Evolutionary conservation across 495 filamentous ascomycete genomes (phyloP).

Genomic region (Aspergillus heteromorphus): DNA sequence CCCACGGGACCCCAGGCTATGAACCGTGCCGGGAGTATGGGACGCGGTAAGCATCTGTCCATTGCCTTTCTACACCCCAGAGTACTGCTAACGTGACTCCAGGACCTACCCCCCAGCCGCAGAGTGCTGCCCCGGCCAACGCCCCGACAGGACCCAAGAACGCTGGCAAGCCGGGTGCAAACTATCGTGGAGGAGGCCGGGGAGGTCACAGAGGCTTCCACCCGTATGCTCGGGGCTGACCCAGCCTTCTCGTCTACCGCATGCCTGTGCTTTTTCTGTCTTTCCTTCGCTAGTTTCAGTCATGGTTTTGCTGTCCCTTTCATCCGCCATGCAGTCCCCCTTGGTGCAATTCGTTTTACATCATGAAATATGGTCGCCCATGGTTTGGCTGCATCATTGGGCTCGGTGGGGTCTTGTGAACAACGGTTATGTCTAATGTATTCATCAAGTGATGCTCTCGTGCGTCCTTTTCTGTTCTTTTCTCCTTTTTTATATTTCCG

Average conservation of each 20-base stretch:
- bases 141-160: constrained; percentile 97
- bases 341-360: not conserved
- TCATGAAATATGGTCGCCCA: not conserved
- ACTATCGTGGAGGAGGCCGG: constrained; percentile 91
- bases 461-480: too few relatives aligned
- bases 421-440: constrained; percentile 13
- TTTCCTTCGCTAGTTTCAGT: constrained; percentile 2
- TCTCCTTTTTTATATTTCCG: not conserved
- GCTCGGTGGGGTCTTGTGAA: not conserved
- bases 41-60: constrained; percentile 39
- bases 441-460: constrained; percentile 1
- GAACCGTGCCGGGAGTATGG: constrained; percentile 44
- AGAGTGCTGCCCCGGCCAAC: constrained; percentile 78
- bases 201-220: constrained; percentile 73
- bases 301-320: not conserved
- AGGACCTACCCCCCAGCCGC: constrained; percentile 50
- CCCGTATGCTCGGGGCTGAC: constrained; percentile 58
- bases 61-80: not conserved
- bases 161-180: constrained; percentile 85
- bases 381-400: not conserved
- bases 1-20: constrained; percentile 48
- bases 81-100: constrained; percentile 17
- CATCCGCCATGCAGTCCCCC: not conserved
- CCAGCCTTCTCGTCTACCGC: not conserved
- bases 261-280: constrained; percentile 1